Evolutionary conservation across 2,329 filamentous ascomycete species (phyloP).

Genomic region (Epichloe festucae): DNA sequence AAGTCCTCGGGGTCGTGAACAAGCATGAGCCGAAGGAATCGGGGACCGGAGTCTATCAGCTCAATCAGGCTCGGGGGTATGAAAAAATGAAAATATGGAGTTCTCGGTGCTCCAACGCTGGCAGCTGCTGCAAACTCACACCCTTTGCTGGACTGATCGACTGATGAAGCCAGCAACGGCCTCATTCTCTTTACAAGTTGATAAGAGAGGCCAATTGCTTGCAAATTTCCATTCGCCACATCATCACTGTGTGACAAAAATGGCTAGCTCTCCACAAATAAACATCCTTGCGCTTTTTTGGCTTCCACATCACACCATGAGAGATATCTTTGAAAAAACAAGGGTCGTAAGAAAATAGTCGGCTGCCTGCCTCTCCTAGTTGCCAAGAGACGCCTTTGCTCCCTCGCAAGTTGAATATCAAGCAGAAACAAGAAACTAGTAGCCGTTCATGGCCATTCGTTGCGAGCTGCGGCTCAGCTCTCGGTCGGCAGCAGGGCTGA

Average conservation of each 20-base stretch:
- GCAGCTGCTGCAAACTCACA: background rate
- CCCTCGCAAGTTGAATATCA: constrained; percentile 18
- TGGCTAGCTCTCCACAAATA: constrained; percentile 10
- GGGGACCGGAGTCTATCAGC: background rate
- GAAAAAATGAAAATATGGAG: background rate
- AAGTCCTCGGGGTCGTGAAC: constrained; percentile 6
- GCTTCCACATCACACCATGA: constrained; percentile 17
- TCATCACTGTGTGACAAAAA: constrained; percentile 9
- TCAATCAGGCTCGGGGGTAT: background rate
- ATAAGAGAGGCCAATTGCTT: constrained; percentile 9
- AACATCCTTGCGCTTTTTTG: constrained; percentile 10
- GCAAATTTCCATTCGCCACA: constrained; percentile 6
- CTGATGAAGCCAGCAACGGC: constrained; percentile 6
- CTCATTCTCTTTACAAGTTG: constrained; percentile 9
- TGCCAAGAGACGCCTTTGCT: constrained; percentile 23
- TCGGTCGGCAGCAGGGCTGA: constrained; percentile 86
- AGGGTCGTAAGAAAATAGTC: constrained; percentile 16
- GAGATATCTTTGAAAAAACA: constrained; percentile 13
- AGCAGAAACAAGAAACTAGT: constrained; percentile 42
- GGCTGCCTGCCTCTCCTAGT: constrained; percentile 8
- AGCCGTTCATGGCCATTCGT: constrained; percentile 97
- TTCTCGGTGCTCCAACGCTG: background rate
- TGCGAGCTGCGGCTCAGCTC: constrained; percentile 96
- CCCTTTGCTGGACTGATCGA: background rate
- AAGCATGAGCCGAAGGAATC: background rate